Percentiles rank a stretch among this genome's conserved stretches.
Evolutionary conservation across 2,329 filamentous ascomycete genomes (phyloP).

Genomic region (Thelonectria olida): DNA sequence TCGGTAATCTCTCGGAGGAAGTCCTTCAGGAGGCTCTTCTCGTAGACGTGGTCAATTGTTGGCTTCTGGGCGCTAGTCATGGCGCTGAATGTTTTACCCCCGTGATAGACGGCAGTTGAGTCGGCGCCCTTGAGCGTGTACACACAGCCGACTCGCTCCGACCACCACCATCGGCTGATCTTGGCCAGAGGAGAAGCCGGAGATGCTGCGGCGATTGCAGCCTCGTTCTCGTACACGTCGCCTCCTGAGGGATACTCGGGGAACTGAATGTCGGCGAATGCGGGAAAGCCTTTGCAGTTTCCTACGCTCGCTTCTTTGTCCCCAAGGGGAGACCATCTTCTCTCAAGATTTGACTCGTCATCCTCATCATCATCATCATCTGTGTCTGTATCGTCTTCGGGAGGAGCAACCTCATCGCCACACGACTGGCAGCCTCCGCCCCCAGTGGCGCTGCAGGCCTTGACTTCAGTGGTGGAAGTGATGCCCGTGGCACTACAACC

Average conservation of each 20-base stretch:
- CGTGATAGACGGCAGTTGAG: not conserved
- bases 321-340: too few species aligned
- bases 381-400: not conserved
- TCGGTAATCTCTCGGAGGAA: not conserved
- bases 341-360: not conserved
- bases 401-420: not conserved
- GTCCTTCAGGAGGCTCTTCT: constrained; percentile 24
- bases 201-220: not conserved
- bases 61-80: not conserved
- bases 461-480: constrained; percentile 14
- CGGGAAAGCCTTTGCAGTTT: not conserved
- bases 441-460: constrained; percentile 9
- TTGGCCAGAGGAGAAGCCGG: not conserved
- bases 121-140: too few species aligned
- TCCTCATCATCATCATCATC: not conserved
- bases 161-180: constrained; percentile 7
- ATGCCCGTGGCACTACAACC: constrained; percentile 19
- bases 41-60: constrained; percentile 23
- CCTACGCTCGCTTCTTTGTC: not conserved
- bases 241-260: constrained; percentile 8
- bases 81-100: too few species aligned
- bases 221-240: not conserved
- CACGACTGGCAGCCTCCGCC: not conserved
- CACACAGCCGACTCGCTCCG: too few species aligned
- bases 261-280: not conserved